These are phyloP conservation scores for Wickerhamomyces chaumierensis DNA, from an alignment of 805 yeast species.

Conservation along the genomic window DNA sequence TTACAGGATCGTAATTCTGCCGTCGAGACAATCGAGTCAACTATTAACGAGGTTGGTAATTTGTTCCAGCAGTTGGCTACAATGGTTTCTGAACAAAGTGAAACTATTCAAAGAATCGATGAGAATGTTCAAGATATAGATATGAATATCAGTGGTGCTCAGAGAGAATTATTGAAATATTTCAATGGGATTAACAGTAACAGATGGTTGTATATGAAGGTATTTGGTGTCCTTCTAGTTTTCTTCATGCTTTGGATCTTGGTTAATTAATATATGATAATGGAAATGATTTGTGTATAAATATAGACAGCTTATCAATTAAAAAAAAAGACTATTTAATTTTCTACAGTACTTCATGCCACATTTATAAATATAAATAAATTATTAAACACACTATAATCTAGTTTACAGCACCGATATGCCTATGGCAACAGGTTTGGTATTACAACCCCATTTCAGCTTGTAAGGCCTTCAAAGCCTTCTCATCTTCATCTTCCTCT, in stretches of 20 bases:
- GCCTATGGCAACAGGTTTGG: no score
- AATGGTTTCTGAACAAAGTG: constrained; percentile 97
- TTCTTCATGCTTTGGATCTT: constrained; percentile 72
- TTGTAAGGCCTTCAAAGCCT: constrained; percentile 68
- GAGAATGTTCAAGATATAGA: constrained; percentile 89
- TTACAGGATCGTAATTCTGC: constrained; percentile 79
- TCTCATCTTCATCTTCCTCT: constrained; percentile 68
- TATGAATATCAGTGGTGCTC: constrained; percentile 86
- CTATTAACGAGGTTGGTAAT: constrained; percentile 93
- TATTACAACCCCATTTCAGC: constrained; percentile 80
- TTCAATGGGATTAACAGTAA: constrained; percentile 80
- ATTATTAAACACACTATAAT: no score
- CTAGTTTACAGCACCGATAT: no score
- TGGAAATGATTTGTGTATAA: no score
- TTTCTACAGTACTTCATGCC: no score
- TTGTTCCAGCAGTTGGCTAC: constrained; percentile 90
- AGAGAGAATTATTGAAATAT: constrained; percentile 82
- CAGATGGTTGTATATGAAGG: constrained; percentile 83
- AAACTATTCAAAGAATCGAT: constrained; percentile 89
- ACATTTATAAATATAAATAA: no score
- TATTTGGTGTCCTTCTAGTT: constrained; percentile 76
- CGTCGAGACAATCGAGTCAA: constrained; percentile 92
- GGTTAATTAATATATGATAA: constrained; percentile 35
- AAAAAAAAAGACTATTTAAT: no score
- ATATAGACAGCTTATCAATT: no score